Conservation (phyloP, 1,284 basidiomycete genomes). For the Rhodotorula glutinis region DNA sequence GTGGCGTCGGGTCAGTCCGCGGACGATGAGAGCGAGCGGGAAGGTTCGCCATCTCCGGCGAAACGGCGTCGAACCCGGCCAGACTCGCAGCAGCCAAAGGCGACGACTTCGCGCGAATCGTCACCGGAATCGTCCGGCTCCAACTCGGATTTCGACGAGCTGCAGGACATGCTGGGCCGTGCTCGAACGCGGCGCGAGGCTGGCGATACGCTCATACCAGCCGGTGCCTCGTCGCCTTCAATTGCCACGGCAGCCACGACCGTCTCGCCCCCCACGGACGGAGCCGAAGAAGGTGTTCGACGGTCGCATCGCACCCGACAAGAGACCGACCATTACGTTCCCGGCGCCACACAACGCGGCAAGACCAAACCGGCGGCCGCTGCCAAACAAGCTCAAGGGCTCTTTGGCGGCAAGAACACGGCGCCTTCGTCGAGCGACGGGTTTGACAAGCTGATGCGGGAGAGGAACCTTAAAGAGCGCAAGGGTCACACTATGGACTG, state of each 20-base stretch:
- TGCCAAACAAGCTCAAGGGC: background rate
- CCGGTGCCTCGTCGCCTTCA: background rate
- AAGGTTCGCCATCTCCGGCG: background rate
- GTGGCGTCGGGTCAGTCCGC: background rate
- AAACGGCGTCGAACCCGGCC: background rate
- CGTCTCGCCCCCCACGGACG: slow-evolving; percentile 10
- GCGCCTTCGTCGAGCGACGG: background rate
- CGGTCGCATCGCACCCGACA: slow-evolving; percentile 7
- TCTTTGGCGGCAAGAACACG: background rate
- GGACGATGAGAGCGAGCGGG: background rate
- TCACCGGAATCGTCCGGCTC: background rate
- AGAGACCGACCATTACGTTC: slow-evolving; percentile 6
- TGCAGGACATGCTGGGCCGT: background rate
- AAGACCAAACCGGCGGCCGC: background rate
- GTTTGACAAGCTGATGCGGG: slow-evolving; percentile 15
- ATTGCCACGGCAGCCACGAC: slow-evolving; percentile 15
- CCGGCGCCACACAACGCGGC: background rate
- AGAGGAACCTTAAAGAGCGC: slow-evolving; percentile 1
- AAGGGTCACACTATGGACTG: slow-evolving; percentile 8
- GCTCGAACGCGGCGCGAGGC: slow-evolving; percentile 13
- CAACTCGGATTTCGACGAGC: slow-evolving; percentile 20
- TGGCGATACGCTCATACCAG: background rate
- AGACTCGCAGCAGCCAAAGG: no score
- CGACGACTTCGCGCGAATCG: background rate
- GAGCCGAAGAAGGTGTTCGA: background rate